phyloP scores from a whole-genome alignment of 345 rosid species.

The Geranium brycei region DNA sequence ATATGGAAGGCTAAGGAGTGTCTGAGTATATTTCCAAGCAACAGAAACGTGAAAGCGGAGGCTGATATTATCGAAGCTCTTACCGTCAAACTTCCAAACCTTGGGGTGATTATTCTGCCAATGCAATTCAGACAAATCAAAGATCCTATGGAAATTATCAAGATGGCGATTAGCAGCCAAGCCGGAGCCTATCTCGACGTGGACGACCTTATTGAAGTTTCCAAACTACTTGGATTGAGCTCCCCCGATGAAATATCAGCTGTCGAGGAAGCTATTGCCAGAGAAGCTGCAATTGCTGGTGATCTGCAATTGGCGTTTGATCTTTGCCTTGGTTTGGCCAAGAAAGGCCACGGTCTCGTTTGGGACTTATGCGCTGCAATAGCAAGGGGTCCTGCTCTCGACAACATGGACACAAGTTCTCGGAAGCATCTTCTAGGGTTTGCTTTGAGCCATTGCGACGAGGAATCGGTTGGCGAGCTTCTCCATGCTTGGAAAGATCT shows the following conservation, averaged over 20 bases:
- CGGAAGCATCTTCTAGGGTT: slow-evolving; percentile 78
- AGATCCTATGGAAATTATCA: slow-evolving; percentile 90
- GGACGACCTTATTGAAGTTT: slow-evolving; percentile 84
- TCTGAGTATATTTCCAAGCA: slow-evolving; percentile 62
- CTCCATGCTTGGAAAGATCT: slow-evolving; percentile 96
- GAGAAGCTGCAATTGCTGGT: slow-evolving; percentile 96
- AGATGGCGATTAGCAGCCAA: slow-evolving; percentile 82
- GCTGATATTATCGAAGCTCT: slow-evolving; percentile 72
- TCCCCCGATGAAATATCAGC: slow-evolving; percentile 63
- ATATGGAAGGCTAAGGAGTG: slow-evolving; percentile 98
- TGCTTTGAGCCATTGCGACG: slow-evolving; percentile 88
- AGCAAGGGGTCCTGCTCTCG: slow-evolving; percentile 93
- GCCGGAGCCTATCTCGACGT: slow-evolving; percentile 84
- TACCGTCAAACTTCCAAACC: slow-evolving; percentile 77
- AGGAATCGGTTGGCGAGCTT: slow-evolving; percentile 81
- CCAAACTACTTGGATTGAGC: slow-evolving; percentile 85
- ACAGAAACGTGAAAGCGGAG: slow-evolving; percentile 75
- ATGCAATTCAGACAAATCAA: slow-evolving; percentile 89
- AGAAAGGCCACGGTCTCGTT: slow-evolving; percentile 79
- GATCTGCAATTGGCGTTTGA: slow-evolving; percentile 96
- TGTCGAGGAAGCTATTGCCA: slow-evolving; percentile 94
- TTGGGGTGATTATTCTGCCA: slow-evolving; percentile 84
- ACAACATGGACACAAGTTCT: slow-evolving; percentile 67
- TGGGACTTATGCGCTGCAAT: slow-evolving; percentile 99
- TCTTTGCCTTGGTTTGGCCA: slow-evolving; percentile 69